Conservation (phyloP, 2,329 filamentous ascomycete species). For the Plenodomus biglobosus region DNA sequence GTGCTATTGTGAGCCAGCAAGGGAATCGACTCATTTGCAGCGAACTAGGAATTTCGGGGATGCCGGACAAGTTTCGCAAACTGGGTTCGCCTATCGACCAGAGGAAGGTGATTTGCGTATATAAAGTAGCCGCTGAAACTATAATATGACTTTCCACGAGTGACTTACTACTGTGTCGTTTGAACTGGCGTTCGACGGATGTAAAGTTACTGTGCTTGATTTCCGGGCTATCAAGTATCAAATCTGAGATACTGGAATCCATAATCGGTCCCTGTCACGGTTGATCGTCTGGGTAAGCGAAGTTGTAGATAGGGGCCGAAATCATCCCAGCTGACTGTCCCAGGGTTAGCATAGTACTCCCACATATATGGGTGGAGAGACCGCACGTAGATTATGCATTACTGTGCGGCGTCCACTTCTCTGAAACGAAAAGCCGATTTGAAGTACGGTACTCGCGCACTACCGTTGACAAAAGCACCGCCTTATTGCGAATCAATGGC, state of each 20-base stretch:
- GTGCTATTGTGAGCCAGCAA: conserved; percentile 38
- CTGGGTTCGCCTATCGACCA: conserved; percentile 34
- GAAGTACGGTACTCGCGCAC: conserved; percentile 48
- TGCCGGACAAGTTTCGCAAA: conserved; percentile 36
- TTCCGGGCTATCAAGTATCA: conserved; percentile 18
- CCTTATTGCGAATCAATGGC: conserved; percentile 54
- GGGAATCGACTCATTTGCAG: conserved; percentile 37
- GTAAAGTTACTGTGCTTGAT: conserved; percentile 42
- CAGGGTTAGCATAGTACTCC: too few relatives aligned
- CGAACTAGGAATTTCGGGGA: conserved; percentile 45
- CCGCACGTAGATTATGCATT: conserved; percentile 27
- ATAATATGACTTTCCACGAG: too few relatives aligned
- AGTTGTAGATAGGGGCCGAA: conserved; percentile 53
- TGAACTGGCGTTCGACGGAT: conserved; percentile 42
- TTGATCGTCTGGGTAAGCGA: conserved; percentile 53
- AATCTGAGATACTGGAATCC: conserved; percentile 25
- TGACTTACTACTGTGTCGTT: conserved; percentile 25
- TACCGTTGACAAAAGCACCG: conserved; percentile 51
- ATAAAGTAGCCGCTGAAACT: too few relatives aligned
- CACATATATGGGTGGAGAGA: too few relatives aligned
- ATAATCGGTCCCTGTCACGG: conserved; percentile 39
- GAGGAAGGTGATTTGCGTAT: conserved; percentile 31
- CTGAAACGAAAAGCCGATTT: conserved; percentile 31
- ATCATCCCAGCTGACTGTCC: conserved; percentile 45
- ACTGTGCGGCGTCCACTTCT: conserved; percentile 43